Evolutionary conservation across 1,284 basidiomycete genomes (phyloP).

Genomic region (Microbotryum violaceum): DNA sequence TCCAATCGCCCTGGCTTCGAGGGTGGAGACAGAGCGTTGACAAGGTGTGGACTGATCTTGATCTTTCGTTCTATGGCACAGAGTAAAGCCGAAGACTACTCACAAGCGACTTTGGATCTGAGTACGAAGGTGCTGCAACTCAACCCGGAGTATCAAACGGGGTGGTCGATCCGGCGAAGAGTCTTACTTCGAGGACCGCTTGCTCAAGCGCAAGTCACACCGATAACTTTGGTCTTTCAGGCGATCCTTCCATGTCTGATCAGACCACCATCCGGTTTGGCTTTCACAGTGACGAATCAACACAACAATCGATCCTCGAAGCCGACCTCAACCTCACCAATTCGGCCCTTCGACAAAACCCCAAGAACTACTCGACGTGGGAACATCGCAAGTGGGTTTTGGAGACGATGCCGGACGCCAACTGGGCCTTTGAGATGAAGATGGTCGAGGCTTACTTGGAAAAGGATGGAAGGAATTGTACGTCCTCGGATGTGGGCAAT

Average conservation of each 20-base stretch:
- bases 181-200: constrained; percentile 58
- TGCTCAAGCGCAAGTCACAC: constrained; percentile 47
- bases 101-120: constrained; percentile 56
- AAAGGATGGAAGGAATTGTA: constrained; percentile 81
- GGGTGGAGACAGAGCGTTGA: background rate
- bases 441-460: constrained; percentile 85
- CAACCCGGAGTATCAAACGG: constrained; percentile 60
- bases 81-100: constrained; percentile 39
- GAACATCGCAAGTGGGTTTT: constrained; percentile 91
- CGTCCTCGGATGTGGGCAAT: constrained; percentile 38
- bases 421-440: constrained; percentile 73
- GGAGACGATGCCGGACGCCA: constrained; percentile 67
- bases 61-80: background rate
- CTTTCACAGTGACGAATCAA: constrained; percentile 51
- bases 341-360: constrained; percentile 66
- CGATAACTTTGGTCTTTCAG: background rate
- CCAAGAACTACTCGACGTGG: constrained; percentile 96
- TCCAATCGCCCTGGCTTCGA: background rate
- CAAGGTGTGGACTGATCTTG: constrained; percentile 47
- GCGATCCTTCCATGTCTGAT: too few species aligned
- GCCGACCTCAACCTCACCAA: constrained; percentile 75
- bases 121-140: constrained; percentile 25
- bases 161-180: constrained; percentile 82
- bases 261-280: too few species aligned
- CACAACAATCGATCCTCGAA: constrained; percentile 57